phyloP scores from a whole-genome alignment of 2,329 filamentous ascomycete genomes.

The Colletotrichum sp. region DNA sequence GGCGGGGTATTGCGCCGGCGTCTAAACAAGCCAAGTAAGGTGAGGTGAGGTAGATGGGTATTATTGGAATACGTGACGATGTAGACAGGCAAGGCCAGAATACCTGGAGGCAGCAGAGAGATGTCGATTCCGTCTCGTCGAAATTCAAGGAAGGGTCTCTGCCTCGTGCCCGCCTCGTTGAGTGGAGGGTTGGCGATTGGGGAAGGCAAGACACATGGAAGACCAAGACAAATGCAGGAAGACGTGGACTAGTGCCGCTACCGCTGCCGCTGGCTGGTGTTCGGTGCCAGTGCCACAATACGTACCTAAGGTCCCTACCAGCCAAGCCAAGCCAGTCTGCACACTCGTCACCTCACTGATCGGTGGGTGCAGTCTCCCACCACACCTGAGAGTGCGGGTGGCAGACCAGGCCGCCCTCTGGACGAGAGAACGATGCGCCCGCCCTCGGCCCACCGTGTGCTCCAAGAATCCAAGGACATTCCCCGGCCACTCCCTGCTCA shows the following conservation, averaged over 20 bases:
- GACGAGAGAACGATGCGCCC: not conserved
- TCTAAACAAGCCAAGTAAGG: not conserved
- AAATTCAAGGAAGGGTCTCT: not conserved
- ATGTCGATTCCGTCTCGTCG: not conserved
- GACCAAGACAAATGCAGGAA: not conserved
- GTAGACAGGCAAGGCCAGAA: not conserved
- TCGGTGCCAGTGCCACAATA: not conserved
- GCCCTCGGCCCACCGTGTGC: conserved; percentile 2
- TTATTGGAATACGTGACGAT: not conserved
- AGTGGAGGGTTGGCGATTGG: not conserved
- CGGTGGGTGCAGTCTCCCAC: not conserved
- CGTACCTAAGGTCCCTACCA: not conserved
- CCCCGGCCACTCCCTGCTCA: not conserved
- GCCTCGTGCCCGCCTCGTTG: conserved; percentile 4
- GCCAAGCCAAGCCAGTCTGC: not conserved
- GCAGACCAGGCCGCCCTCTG: not conserved
- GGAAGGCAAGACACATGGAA: not conserved
- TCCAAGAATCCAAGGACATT: not conserved
- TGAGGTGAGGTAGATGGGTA: not conserved
- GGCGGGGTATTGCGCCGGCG: not conserved
- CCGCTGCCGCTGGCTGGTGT: not conserved
- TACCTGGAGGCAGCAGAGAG: not conserved
- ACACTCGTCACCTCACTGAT: not conserved
- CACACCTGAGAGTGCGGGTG: not conserved
- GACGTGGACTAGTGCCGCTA: not conserved